Base-by-base conservation (phyloP, 108 stramenopile species). In the Cyclotella kingstonii region DNA sequence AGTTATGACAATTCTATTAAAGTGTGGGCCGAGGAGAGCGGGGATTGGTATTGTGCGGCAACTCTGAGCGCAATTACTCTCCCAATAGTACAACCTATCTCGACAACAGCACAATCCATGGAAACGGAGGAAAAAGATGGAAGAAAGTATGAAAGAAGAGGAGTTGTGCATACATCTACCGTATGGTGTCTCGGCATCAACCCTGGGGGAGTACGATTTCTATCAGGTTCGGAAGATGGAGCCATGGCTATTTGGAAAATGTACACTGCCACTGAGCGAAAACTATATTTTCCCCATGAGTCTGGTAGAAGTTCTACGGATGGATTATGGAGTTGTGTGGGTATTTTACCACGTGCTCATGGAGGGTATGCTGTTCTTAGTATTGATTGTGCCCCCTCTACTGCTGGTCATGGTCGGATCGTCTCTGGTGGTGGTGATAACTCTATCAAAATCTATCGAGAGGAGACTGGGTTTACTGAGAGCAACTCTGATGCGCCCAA, bases 11-110 rank as follows among this genome's bases (percentile, higher is more conserved):
- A 96, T 60, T 96, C 94, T 6, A 80, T 97, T 23, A 76, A 78
- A 56, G 67, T 95, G 4, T 99, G 98, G 98, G 95, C 90, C 0
- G 92, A 94, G 66, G 96, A 97, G 58, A 84, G 75, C 8, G 97
- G 96, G 9, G 98, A 99, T 66, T 99, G 97, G 97, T 94, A 83
- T 54, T 94, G 92, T 67, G 90, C 89, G 18, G 51, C 83, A 10
- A 86, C 89, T 0, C 50, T 98, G 26, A 54, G 68, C 19, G 27
- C 35, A 7, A 45, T 42, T 58, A 34, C 58, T 22, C n/a, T 12
- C 28, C 11, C 36, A 9, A 36, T 36, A 9, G 9, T 11, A 11
- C 36, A 36, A 9, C 34, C 60, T 12, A 48, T 48, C 15, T 44
- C 59, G 1, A 23, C 15, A n/a, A n/a, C n/a, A n/a, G n/a, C n/a